Base-by-base conservation (phyloP, 2,329 filamentous ascomycete genomes). In the Cytospora leucostoma region DNA sequence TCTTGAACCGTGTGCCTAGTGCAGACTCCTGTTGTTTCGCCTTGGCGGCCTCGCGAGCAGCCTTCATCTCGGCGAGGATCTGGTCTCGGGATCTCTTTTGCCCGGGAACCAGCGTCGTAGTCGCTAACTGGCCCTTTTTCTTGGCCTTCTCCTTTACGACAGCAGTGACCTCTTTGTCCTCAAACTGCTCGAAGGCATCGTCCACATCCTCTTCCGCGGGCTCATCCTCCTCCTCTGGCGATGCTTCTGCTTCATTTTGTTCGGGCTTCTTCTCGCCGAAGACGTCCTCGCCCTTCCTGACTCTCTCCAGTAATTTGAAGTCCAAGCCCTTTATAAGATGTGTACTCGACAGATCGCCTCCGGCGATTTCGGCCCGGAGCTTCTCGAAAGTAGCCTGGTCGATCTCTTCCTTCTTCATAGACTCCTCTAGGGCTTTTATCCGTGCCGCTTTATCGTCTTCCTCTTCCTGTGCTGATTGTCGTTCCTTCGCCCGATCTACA, bases 271-370 rank as follows among this genome's bases (percentile, higher is more conserved):
- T 71, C 8, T 77, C 75, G n/a, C 71, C 74, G 68, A 80, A 83
- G 1, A 92, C 82, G 74, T 93, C 79, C 73, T 93, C 90, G 49
- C 90, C 91, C 61, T 82, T 83, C 65, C 84, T 83, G 65, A 90
- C 82, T 68, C 88, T 82, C 74, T 90, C 85, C 34, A 93, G 78
- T 13, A 98, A 79, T 74, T 90, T 90, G 73, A 92, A 90, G 76
- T 99, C 95, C 56, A 99, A 77, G 0, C 95, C 95, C 73, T 97
- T 98, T 55, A 98, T 89, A 68, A 97, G 77, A 80, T 97, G 92
- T 15, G 93, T 96, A 69, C 87, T 92, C 15, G 80, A 80, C 27
- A 93, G 77, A 73, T 96, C 90, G 8, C 93, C 94, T 4, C 93
- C 93, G 0, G 92, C 85, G 61, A 97, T 92, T 69, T 96, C 85